Base-by-base conservation (phyloP, 495 filamentous ascomycete species). In the Hamigera avellanea region DNA sequence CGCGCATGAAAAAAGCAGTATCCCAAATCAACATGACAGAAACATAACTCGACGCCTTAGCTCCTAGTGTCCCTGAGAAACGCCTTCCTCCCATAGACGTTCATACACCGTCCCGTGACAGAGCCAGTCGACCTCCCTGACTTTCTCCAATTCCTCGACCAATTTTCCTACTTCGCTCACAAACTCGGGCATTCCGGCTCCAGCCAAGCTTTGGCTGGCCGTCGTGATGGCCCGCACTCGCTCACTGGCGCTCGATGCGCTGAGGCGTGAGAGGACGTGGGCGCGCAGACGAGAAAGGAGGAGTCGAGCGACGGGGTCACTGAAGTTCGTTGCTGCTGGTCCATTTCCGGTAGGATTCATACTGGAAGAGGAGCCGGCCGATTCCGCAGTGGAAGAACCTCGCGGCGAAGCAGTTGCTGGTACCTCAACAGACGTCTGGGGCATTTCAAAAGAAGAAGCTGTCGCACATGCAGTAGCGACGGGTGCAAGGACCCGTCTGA, bases 51-150 rank as follows among this genome's bases (percentile, higher is more conserved):
- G 9, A 23, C 9, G 21, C 30, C 25, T n/a, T 15, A 18, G 14
- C 26, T n/a, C 23, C 10, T 10, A 19, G 6, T 29, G 35, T 5
- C 13, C 25, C n/a, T 44, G 16, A 17, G 42, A 35, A 44, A 45
- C 35, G 6, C 56, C 53, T 49, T 64, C 61, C 17, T 46, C 53
- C 32, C 56, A 53, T 23, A 95, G 62, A 25, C 62, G 59, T 56
- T 93, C 84, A 72, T 93, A 95, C 72, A 86, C 86, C 39, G 55
- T 37, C 17, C 75, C 75, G 62, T 95, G 93, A 29, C 78, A 75
- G 35, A 74, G 69, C 53, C 85, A 77, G 56, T 96, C 89, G 23
- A 94, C 80, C 29, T 71, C 70, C 8, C 80, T 76, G 16, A 94
- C 76, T 49, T 72, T 76, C 39, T 71, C 70, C 44, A 93, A 54